Evolutionary conservation across 1,139 yeast genomes (phyloP).

Genomic region (Kodamaea plutei): DNA sequence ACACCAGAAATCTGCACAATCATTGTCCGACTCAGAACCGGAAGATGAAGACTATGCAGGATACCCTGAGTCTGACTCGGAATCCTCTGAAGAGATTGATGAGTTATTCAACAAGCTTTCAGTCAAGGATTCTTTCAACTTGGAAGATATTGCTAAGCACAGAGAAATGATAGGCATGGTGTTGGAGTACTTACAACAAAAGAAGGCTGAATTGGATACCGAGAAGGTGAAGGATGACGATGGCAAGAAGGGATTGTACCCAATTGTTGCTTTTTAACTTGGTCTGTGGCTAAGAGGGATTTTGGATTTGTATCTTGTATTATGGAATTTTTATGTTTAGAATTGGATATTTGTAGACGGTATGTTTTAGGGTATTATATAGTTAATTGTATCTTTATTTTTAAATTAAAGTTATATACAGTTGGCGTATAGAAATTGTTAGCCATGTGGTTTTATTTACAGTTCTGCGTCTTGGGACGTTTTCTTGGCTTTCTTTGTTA

Average conservation of each 20-base stretch:
- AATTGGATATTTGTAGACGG: too few species aligned
- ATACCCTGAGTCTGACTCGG: slow-evolving; percentile 8
- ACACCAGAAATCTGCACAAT: slow-evolving; percentile 36
- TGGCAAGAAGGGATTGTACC: slow-evolving; percentile 27
- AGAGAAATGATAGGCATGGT: slow-evolving; percentile 34
- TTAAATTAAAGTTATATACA: too few species aligned
- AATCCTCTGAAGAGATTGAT: slow-evolving; percentile 9
- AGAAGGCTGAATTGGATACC: slow-evolving; percentile 11
- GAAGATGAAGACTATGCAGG: slow-evolving; percentile 6
- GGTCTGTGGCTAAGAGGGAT: too few species aligned
- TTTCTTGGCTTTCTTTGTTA: too few species aligned
- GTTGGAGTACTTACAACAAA: slow-evolving; percentile 21
- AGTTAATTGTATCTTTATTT: too few species aligned
- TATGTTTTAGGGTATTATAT: too few species aligned
- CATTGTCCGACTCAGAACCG: slow-evolving; percentile 11
- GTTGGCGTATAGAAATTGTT: too few species aligned
- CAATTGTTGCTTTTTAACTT: slow-evolving; percentile 45
- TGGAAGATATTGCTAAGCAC: slow-evolving; percentile 33
- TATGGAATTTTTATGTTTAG: too few species aligned
- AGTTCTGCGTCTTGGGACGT: too few species aligned
- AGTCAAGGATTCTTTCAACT: slow-evolving; percentile 16
- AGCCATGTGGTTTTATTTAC: too few species aligned
- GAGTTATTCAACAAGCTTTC: slow-evolving; percentile 20
- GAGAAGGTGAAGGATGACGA: too few species aligned
- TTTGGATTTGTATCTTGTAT: too few species aligned